Evolutionary conservation across 768 basidiomycete genomes (phyloP).

Genomic region (Russula virescens): DNA sequence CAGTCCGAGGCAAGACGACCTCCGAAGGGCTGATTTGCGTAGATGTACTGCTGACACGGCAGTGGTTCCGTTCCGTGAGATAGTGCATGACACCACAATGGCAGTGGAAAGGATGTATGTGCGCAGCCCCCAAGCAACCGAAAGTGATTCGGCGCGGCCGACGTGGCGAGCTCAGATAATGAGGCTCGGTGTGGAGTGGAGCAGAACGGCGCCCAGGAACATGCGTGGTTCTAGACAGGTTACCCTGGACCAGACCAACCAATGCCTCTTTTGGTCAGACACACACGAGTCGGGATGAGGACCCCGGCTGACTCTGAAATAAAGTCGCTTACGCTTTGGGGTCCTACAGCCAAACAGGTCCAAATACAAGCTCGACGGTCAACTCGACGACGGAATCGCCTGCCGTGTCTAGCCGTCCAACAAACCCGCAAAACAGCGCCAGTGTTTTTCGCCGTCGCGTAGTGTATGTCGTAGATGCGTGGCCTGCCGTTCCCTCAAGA

Average conservation of each 20-base stretch:
- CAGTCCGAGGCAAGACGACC: background rate
- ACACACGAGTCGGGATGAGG: background rate
- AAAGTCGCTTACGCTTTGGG: conserved; percentile 4
- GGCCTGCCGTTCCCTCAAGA: conserved; percentile 52
- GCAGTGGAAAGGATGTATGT: background rate
- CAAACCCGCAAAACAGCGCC: conserved; percentile 1
- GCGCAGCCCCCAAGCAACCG: background rate
- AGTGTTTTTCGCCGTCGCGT: background rate
- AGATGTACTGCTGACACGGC: background rate
- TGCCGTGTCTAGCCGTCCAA: conserved; percentile 6
- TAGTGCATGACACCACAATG: background rate
- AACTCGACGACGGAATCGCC: conserved; percentile 23
- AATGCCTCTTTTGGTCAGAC: background rate
- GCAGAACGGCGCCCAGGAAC: conserved; percentile 9
- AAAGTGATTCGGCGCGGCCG: background rate
- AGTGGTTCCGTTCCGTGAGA: background rate
- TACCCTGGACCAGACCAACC: background rate
- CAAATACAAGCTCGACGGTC: conserved; percentile 25
- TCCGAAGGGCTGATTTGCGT: background rate
- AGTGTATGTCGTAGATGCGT: conserved; percentile 40
- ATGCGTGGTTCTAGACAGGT: conserved; percentile 5
- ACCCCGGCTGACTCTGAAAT: conserved; percentile 18
- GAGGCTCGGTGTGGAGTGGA: background rate
- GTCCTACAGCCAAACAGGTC: conserved; percentile 18
- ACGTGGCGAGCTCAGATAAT: background rate